These are phyloP conservation scores for Linum tenue DNA, from an alignment of 345 rosid genomes.

Conservation along the genomic window DNA sequence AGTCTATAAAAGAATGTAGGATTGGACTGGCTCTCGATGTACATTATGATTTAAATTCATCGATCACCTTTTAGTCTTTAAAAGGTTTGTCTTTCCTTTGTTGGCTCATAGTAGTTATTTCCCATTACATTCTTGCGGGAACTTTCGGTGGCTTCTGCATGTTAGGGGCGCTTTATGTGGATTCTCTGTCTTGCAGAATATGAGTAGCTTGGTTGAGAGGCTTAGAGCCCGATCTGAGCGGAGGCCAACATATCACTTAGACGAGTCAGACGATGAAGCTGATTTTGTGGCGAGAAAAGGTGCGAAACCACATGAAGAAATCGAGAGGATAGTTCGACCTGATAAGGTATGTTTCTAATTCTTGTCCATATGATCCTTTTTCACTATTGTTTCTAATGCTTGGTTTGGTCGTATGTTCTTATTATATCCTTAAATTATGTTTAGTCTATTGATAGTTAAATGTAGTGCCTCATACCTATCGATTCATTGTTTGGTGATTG, in stretches of 20 bases:
- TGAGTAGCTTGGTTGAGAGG: conserved; percentile 99
- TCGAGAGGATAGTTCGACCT: conserved; percentile 65
- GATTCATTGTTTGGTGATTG: no score
- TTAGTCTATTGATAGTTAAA: neutral
- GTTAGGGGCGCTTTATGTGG: neutral
- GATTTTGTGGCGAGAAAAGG: conserved; percentile 43
- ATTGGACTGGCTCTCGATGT: no score
- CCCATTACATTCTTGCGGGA: no score
- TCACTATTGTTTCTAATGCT: neutral
- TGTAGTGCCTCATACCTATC: no score
- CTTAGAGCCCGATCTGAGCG: conserved; percentile 83
- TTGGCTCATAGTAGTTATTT: no score
- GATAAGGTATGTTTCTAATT: conserved; percentile 54
- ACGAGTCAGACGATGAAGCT: conserved; percentile 86
- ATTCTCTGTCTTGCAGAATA: conserved; percentile 42
- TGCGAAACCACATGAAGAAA: conserved; percentile 38
- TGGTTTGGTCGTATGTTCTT: neutral
- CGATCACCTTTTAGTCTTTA: no score
- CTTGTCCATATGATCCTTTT: neutral
- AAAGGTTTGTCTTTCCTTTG: no score
- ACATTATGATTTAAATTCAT: no score
- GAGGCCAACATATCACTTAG: conserved; percentile 74
- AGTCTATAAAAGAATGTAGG: no score
- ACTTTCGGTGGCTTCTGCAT: no score
- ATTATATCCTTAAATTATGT: neutral